These are phyloP conservation scores for Verticillium nubilum DNA, from an alignment of 2,329 filamentous ascomycete species.

Conservation along the genomic window DNA sequence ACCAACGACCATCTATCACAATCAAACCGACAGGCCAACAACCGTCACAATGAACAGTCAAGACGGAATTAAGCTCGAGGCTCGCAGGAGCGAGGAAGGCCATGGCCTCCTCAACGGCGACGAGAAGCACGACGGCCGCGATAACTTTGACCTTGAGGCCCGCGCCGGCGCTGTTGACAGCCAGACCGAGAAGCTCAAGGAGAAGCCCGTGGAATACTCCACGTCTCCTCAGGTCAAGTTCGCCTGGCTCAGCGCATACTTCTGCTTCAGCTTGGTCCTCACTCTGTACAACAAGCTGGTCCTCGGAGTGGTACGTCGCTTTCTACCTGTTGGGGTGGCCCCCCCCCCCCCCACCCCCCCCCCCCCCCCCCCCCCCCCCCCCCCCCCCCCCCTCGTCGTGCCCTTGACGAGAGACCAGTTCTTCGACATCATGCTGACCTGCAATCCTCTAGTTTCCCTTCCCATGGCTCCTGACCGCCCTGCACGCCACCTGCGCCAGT, in stretches of 20 bases:
- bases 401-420: no score
- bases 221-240: constrained; percentile 40
- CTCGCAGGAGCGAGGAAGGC: constrained; percentile 12
- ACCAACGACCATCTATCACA: constrained; percentile 2
- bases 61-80: constrained; percentile 12
- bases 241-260: constrained; percentile 45
- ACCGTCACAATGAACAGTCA: constrained; percentile 12
- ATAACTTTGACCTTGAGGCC: constrained; percentile 13
- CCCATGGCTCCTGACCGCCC: constrained; percentile 55
- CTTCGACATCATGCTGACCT: constrained; percentile 7
- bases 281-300: constrained; percentile 57
- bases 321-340: no score
- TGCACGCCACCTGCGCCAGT: constrained; percentile 52
- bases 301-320: constrained; percentile 39
- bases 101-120: constrained; percentile 13
- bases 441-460: constrained; percentile 41
- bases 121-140: constrained; percentile 10
- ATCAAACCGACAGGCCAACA: not conserved
- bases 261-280: constrained; percentile 40
- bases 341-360: no score
- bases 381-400: no score
- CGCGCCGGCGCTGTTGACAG: constrained; percentile 5
- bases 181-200: constrained; percentile 3
- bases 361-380: no score
- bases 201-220: constrained; percentile 30